Conservation (phyloP, 345 rosid genomes). For the Lumnitzera littorea region DNA sequence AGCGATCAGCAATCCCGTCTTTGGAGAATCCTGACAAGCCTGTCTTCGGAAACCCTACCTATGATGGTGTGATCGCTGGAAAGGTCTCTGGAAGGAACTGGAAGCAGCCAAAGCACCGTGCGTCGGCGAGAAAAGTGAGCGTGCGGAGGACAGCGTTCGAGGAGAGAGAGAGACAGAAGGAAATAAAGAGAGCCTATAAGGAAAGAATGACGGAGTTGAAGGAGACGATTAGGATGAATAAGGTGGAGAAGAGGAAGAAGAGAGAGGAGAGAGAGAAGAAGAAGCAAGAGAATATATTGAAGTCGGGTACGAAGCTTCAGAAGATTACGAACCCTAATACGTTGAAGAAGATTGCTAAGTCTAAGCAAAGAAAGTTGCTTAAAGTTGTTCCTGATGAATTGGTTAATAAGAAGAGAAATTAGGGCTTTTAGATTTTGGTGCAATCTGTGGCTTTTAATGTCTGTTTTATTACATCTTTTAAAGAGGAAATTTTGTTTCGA, state of each 20-base stretch:
- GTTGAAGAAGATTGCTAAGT: constrained; percentile 67
- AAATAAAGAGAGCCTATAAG: constrained; percentile 67
- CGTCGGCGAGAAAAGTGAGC: constrained; percentile 68
- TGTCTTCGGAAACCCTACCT: constrained; percentile 45
- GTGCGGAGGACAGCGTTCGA: constrained; percentile 41
- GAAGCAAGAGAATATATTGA: constrained; percentile 79
- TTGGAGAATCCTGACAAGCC: constrained; percentile 67
- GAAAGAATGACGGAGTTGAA: constrained; percentile 73
- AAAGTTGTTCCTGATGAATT: constrained; percentile 65
- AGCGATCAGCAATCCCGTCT: constrained; percentile 71
- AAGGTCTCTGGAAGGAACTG: constrained; percentile 78
- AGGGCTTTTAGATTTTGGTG: not conserved
- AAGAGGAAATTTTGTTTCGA: no score
- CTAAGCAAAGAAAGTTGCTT: constrained; percentile 73
- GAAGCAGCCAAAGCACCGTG: constrained; percentile 64
- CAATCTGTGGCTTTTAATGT: not conserved
- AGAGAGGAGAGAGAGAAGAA: constrained; percentile 82
- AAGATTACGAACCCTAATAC: constrained; percentile 77
- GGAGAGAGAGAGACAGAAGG: constrained; percentile 63
- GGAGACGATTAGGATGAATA: constrained; percentile 74
- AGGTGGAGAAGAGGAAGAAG: constrained; percentile 76
- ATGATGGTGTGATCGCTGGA: constrained; percentile 95
- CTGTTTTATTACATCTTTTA: not conserved
- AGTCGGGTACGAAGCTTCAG: constrained; percentile 77
- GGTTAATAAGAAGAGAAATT: constrained; percentile 18